Conservation (phyloP, 2,329 filamentous ascomycete genomes). For the Ophiostoma novo-ulmi region DNA sequence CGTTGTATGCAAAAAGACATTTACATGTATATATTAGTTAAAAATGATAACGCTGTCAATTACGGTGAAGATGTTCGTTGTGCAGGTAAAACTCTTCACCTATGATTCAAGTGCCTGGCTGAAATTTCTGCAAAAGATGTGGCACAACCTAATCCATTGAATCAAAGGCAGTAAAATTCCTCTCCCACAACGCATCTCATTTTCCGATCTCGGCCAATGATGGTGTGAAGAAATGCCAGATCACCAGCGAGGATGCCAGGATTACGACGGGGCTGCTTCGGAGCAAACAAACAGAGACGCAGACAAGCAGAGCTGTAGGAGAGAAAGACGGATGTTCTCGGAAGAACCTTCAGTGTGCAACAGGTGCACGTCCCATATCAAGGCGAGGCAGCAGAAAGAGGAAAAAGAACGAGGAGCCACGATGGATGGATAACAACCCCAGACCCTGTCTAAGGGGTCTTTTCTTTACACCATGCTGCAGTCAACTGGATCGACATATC, state of each 20-base stretch:
- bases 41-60: too few species aligned
- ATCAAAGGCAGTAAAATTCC: background rate
- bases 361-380: background rate
- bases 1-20: background rate
- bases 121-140: slow-evolving; percentile 7
- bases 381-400: slow-evolving; percentile 3
- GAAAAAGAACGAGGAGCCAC: slow-evolving; percentile 6
- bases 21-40: too few species aligned
- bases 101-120: background rate
- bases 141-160: background rate
- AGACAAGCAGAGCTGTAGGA: background rate
- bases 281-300: background rate
- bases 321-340: slow-evolving; percentile 5
- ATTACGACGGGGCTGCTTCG: background rate
- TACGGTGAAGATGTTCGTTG: too few species aligned
- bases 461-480: background rate
- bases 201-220: slow-evolving; percentile 13
- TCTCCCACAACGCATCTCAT: background rate
- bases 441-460: background rate
- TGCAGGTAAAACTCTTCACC: background rate
- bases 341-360: background rate
- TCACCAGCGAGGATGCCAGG: slow-evolving; percentile 8
- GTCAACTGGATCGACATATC: background rate
- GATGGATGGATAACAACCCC: background rate
- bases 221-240: slow-evolving; percentile 8